Evolutionary conservation across 31 red algal genomes (phyloP).

Genomic region (Endocladia muricata): DNA sequence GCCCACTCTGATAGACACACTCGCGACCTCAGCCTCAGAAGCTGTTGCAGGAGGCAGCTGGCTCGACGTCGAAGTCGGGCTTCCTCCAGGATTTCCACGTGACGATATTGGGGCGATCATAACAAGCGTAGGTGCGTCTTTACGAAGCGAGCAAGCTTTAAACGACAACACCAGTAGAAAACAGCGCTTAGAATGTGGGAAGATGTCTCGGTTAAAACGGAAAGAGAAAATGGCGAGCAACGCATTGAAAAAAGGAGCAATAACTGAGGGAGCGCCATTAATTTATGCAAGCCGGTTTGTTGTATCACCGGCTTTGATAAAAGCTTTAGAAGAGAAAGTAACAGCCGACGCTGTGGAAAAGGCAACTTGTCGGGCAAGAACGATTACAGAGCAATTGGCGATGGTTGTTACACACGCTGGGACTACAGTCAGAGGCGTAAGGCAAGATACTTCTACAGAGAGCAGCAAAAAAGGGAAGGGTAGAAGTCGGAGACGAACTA

Average conservation of each 20-base stretch:
- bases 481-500: conserved; percentile 34
- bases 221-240: conserved; percentile 2
- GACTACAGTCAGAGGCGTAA: not conserved
- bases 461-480: conserved; percentile 26
- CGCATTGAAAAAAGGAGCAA: not conserved
- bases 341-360: conserved; percentile 23
- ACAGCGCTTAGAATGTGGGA: not conserved
- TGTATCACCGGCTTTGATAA: conserved; percentile 25
- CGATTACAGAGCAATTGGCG: conserved; percentile 31
- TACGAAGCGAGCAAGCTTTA: not conserved
- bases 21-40: conserved; percentile 38
- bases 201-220: not conserved
- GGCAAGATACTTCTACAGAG: not conserved
- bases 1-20: conserved; percentile 37
- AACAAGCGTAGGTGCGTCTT: not conserved
- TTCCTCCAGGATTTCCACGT: conserved; percentile 32
- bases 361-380: conserved; percentile 26
- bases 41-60: conserved; percentile 30
- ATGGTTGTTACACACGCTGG: conserved; percentile 29
- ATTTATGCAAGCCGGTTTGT: conserved; percentile 39
- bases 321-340: not conserved
- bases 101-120: conserved; percentile 22
- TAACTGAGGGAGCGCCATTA: not conserved
- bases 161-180: not conserved
- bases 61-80: conserved; percentile 38